These are phyloP conservation scores for Fusarium stilboides DNA, from an alignment of 2,329 filamentous ascomycete genomes.

Conservation along the genomic window DNA sequence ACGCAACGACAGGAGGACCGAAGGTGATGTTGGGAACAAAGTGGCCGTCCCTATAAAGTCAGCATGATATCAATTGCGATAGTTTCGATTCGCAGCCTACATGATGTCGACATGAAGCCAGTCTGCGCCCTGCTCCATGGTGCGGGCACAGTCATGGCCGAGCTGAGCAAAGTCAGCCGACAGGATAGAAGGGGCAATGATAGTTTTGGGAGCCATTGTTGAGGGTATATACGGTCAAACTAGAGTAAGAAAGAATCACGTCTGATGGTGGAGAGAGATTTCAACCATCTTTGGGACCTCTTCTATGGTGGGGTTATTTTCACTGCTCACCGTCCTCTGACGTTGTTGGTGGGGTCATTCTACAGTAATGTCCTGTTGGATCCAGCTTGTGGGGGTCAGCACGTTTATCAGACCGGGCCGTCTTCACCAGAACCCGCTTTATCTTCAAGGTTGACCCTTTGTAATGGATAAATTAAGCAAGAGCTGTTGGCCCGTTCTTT, in stretches of 20 bases:
- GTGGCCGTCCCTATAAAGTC: conserved; percentile 85
- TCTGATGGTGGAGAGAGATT: conserved; percentile 42
- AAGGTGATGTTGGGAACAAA: conserved; percentile 99
- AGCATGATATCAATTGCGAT: conserved; percentile 4
- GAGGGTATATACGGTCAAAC: conserved; percentile 17
- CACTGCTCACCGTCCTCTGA: conserved; percentile 30
- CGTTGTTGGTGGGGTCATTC: conserved; percentile 44
- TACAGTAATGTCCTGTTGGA: not conserved
- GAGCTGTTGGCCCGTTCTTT: conserved; percentile 1
- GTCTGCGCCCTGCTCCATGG: conserved; percentile 89
- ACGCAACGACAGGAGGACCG: conserved; percentile 93
- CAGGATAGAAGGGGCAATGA: conserved; percentile 98
- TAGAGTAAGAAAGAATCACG: conserved; percentile 17
- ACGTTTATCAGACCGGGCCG: conserved; percentile 4
- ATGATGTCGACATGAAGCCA: conserved; percentile 97
- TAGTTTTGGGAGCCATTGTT: conserved; percentile 88
- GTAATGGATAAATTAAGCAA: conserved; percentile 2
- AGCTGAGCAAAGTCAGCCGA: conserved; percentile 95
- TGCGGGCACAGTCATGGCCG: conserved; percentile 87
- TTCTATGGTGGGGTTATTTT: conserved; percentile 37
- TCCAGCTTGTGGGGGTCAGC: conserved; percentile 3
- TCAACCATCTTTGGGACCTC: conserved; percentile 16
- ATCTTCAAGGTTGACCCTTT: conserved; percentile 1
- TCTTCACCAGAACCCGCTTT: conserved; percentile 26
- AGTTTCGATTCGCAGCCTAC: conserved; percentile 56